phyloP scores from a whole-genome alignment of 2,329 filamentous ascomycete species.

The Apiospora aurea region DNA sequence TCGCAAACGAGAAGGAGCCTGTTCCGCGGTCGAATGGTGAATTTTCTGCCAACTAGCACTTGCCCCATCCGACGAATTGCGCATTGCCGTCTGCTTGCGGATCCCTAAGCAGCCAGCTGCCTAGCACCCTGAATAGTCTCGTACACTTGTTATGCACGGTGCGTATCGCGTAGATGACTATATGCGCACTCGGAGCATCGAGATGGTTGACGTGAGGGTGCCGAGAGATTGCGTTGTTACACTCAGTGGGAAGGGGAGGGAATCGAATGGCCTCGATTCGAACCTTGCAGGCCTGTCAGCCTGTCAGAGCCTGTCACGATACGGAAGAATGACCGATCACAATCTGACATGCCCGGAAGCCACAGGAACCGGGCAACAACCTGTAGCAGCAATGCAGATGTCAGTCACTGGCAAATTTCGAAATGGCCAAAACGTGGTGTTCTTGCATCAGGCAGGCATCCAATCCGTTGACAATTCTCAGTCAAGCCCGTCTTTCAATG shows the following conservation, averaged over 20 bases:
- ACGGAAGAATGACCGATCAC: background rate
- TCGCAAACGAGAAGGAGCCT: no score
- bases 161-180: background rate
- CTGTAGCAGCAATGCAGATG: background rate
- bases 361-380: background rate
- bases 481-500: background rate
- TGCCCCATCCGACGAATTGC: no score
- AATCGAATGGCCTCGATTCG: background rate
- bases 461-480: background rate
- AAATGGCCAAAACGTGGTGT: background rate
- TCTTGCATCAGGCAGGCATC: background rate
- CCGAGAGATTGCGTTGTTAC: conserved; percentile 1
- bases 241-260: background rate
- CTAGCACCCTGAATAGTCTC: no score
- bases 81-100: no score
- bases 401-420: background rate
- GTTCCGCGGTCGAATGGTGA: no score
- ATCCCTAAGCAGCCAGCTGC: no score
- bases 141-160: no score
- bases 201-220: background rate
- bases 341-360: background rate
- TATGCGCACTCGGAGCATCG: background rate
- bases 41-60: no score
- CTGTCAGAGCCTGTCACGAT: no score
- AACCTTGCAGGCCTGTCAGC: background rate